Evolutionary conservation across 768 basidiomycete species (phyloP).

Genomic region (Termitomyces sp.): DNA sequence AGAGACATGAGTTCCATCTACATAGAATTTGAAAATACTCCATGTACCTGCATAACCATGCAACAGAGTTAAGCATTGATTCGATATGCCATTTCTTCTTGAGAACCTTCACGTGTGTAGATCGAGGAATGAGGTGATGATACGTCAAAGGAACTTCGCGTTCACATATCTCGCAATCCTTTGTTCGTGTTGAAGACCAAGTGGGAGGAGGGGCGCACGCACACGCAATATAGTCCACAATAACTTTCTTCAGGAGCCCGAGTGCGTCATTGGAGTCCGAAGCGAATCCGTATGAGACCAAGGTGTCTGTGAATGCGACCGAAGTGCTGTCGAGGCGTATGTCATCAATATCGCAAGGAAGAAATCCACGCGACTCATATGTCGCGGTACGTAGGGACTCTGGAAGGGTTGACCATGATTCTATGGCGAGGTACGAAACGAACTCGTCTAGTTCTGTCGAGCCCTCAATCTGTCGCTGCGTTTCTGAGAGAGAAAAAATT

Average conservation of each 20-base stretch:
- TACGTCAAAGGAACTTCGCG: conserved; percentile 53
- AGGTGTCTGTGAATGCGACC: conserved; percentile 39
- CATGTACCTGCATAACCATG: conserved; percentile 49
- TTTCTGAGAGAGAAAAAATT: conserved; percentile 25
- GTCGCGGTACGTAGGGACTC: conserved; percentile 26
- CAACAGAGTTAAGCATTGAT: conserved; percentile 48
- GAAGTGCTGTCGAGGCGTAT: conserved; percentile 35
- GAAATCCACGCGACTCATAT: conserved; percentile 25
- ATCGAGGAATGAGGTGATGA: conserved; percentile 55
- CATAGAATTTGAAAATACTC: background rate
- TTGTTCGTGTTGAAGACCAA: conserved; percentile 47
- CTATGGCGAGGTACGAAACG: conserved; percentile 42
- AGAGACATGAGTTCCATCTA: background rate
- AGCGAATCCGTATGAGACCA: conserved; percentile 42
- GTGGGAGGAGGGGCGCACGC: conserved; percentile 43
- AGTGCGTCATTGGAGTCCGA: conserved; percentile 34
- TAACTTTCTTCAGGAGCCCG: conserved; percentile 32
- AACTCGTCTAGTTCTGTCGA: conserved; percentile 44
- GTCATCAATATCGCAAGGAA: conserved; percentile 28
- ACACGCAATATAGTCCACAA: conserved; percentile 37
- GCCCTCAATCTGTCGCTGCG: conserved; percentile 11
- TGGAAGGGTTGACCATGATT: conserved; percentile 43
- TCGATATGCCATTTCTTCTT: conserved; percentile 55
- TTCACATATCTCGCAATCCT: conserved; percentile 55
- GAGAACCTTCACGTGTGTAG: conserved; percentile 45